Evolutionary conservation across 208 protist species (phyloP).

Genomic region (Acanthamoeba quina): DNA sequence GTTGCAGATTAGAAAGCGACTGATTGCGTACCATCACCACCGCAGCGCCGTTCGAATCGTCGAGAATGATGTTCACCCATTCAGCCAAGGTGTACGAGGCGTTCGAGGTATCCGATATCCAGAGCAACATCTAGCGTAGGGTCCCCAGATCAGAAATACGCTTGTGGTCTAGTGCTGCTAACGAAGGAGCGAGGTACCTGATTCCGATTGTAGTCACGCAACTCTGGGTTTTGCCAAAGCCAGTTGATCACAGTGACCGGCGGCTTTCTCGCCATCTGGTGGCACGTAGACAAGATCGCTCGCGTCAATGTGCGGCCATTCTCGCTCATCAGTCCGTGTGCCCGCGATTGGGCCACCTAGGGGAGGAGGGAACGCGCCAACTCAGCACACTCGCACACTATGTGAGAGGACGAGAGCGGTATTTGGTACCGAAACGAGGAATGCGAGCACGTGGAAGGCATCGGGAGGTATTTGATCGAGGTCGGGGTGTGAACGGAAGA

Average conservation of each 20-base stretch:
- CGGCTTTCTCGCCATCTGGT: neutral
- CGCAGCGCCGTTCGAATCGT: neutral
- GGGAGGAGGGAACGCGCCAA: neutral
- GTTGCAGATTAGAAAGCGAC: neutral
- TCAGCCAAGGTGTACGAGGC: neutral
- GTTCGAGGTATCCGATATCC: neutral
- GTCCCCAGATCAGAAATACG: too few species aligned
- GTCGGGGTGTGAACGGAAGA: neutral
- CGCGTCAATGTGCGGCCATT: neutral
- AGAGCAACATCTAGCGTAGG: neutral
- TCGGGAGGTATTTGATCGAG: neutral
- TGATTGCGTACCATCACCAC: neutral
- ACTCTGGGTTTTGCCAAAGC: neutral
- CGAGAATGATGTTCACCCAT: neutral
- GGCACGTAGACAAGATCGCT: neutral
- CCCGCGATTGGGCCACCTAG: neutral
- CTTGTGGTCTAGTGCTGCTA: too few species aligned
- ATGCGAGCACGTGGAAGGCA: neutral
- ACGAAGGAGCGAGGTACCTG: neutral
- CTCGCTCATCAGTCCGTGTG: neutral
- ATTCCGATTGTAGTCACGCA: neutral
- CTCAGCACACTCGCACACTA: neutral
- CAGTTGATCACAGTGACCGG: neutral
- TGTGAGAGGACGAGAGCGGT: neutral
- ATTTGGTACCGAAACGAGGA: neutral